A percentile compares a stretch with the other conserved stretches of the same genome.
Conservation (phyloP, 169 alveolate species). For the Plasmodium vivax region DNA sequence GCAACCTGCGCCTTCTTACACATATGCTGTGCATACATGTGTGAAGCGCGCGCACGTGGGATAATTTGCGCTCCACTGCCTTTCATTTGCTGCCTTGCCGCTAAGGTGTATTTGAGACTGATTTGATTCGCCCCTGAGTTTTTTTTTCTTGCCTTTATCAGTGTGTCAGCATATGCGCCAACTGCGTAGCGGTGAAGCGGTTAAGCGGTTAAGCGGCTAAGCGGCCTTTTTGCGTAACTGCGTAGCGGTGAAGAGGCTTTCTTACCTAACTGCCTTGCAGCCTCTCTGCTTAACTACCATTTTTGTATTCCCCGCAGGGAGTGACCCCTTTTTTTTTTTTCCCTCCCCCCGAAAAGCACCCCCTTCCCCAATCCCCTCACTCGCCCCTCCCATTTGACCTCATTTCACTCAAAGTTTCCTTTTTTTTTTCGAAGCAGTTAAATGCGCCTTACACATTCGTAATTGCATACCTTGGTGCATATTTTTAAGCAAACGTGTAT, state of each 20-base stretch:
- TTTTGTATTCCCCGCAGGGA: not conserved
- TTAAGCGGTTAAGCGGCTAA: not conserved
- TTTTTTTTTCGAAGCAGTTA: not conserved
- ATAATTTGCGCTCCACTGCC: not conserved
- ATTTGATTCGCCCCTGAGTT: slow-evolving; percentile 25
- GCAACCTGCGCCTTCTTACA: not conserved
- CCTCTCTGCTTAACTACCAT: not conserved
- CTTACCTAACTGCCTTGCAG: not conserved
- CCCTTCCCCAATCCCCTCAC: not conserved
- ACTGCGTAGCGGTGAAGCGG: not conserved
- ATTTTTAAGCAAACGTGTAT: not conserved
- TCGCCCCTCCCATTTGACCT: not conserved
- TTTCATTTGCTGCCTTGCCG: slow-evolving; percentile 7
- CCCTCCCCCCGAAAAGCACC: not conserved
- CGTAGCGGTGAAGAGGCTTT: not conserved
- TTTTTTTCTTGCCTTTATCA: not conserved
- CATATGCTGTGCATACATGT: slow-evolving; percentile 9
- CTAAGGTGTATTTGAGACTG: slow-evolving; percentile 33
- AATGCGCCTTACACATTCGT: not conserved
- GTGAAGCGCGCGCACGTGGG: not conserved
- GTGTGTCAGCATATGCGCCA: not conserved
- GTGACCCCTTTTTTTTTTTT: not conserved
- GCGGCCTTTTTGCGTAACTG: not conserved
- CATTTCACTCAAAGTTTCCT: not conserved
- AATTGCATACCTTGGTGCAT: not conserved